These are phyloP conservation scores for Dichomitus squalens DNA, from an alignment of 1,284 basidiomycete species.

Conservation along the genomic window DNA sequence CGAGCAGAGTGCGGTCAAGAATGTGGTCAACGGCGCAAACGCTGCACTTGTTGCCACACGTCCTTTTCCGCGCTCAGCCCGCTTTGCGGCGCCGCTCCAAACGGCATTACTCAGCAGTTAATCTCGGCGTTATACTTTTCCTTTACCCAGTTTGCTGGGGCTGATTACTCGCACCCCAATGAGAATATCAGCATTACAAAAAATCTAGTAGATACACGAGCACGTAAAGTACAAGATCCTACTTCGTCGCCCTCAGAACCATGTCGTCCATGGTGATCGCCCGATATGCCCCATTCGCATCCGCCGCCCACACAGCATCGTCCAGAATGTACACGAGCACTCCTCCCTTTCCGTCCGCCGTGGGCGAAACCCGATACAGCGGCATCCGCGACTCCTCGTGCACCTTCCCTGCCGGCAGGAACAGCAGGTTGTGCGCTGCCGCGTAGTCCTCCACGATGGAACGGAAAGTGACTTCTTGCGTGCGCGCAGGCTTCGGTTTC, in stretches of 20 bases:
- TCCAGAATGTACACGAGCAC: constrained; percentile 84
- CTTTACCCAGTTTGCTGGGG: background rate
- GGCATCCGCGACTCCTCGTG: constrained; percentile 86
- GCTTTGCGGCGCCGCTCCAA: constrained; percentile 19
- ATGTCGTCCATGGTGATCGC: constrained; percentile 71
- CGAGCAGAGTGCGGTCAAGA: constrained; percentile 25
- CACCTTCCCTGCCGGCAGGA: constrained; percentile 83
- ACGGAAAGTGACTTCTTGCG: constrained; percentile 87
- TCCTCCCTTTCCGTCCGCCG: constrained; percentile 83
- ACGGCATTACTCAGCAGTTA: constrained; percentile 17
- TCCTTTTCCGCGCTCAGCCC: constrained; percentile 19
- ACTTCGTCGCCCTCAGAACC: constrained; percentile 60
- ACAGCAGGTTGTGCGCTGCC: constrained; percentile 82
- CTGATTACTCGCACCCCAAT: background rate
- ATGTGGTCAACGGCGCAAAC: constrained; percentile 17
- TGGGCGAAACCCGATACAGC: constrained; percentile 79
- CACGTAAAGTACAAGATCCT: constrained; percentile 3
- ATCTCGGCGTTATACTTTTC: background rate
- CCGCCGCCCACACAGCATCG: constrained; percentile 83
- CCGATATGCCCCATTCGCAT: constrained; percentile 53
- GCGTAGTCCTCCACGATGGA: constrained; percentile 89
- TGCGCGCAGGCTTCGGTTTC: constrained; percentile 46
- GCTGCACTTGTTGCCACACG: constrained; percentile 16
- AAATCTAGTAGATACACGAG: background rate
- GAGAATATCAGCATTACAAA: background rate